Evolutionary conservation across 768 basidiomycete species (phyloP), one percentile per base, ranked within the genome.

Genomic region (Mycena leptocephala): DNA sequence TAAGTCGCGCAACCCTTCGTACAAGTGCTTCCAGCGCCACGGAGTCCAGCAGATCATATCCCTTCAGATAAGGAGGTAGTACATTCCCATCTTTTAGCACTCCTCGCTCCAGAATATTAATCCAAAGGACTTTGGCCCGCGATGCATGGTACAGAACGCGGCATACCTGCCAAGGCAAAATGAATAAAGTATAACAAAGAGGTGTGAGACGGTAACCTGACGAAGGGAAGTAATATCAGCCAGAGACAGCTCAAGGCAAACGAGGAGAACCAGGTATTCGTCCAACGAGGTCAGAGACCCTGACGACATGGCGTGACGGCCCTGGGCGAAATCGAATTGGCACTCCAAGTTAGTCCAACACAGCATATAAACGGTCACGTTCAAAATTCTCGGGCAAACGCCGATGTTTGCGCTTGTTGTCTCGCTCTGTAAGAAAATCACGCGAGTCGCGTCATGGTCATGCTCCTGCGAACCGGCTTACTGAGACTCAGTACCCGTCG

Each of bases 381-480:
- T 43, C n/a, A n/a, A 46, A 46, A 18, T 22, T 22, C 24, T 51
- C 48, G 48, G 48, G 48, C 48, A 26, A 46, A 46, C 43, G 16
- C 43, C 43, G 43, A 46, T 46, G 18, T 46, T 46, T 46, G 43
- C 16, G 22, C 43, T 16, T 46, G 43, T 46, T 46, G 13, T 46
- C 16, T 11, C 2, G 7, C 2, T 46, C 14, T 46, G 22, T 46
- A 46, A 58, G 14, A 24, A 28, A 26, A 6, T 62, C 66, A 74
- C 73, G 73, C 48, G 74, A 70, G n/a, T 55, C 74, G 69, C 69
- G 74, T 75, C 63, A 35, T 76, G 70, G 70, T 72, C 70, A 76
- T 76, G 70, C 70, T 76, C 16, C n/a, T 22, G 10, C 32, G 28
- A 4, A 11, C 11, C 33, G 48, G 77, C 77, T 78, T 78, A n/a